These are phyloP conservation scores for Boletus rubropictus DNA, from an alignment of 768 basidiomycete genomes.

Conservation along the genomic window DNA sequence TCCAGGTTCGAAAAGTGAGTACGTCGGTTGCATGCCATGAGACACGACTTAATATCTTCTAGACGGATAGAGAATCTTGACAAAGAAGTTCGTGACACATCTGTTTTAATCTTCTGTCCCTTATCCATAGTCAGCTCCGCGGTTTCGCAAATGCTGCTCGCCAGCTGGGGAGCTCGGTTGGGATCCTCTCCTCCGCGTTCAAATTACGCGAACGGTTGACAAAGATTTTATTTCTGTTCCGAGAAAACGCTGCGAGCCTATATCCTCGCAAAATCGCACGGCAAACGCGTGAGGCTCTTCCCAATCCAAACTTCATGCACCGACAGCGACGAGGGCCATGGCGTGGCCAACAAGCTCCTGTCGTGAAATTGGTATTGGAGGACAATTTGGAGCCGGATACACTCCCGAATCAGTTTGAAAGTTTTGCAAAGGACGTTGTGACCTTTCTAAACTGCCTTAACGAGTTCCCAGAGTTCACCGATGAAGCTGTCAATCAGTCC, in stretches of 20 bases:
- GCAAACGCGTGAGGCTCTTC: slow-evolving; percentile 35
- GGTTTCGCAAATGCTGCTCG: slow-evolving; percentile 53
- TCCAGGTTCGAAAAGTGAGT: slow-evolving; percentile 43
- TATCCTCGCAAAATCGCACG: slow-evolving; percentile 44
- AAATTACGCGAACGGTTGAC: slow-evolving; percentile 46
- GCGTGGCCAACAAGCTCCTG: slow-evolving; percentile 33
- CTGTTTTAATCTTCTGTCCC: slow-evolving; percentile 1
- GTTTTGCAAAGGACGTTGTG: slow-evolving; percentile 45
- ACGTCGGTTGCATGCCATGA: neutral
- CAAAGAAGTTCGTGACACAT: slow-evolving; percentile 34
- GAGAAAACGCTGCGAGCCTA: slow-evolving; percentile 53
- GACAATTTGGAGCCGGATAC: slow-evolving; percentile 44
- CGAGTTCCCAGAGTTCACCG: slow-evolving; percentile 52
- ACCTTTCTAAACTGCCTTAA: slow-evolving; percentile 49
- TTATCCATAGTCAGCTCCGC: slow-evolving; percentile 34
- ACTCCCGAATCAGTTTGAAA: slow-evolving; percentile 42
- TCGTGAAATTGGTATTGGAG: slow-evolving; percentile 33
- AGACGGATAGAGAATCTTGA: slow-evolving; percentile 46
- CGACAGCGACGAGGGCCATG: slow-evolving; percentile 27
- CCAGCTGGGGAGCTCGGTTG: slow-evolving; percentile 51
- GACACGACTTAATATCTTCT: slow-evolving; percentile 5
- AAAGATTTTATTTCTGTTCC: slow-evolving; percentile 46
- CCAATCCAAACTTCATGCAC: slow-evolving; percentile 34
- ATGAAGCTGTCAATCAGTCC: slow-evolving; percentile 47
- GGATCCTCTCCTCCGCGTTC: slow-evolving; percentile 50